Evolutionary conservation across 345 rosid species (phyloP), one percentile per base, ranked within the genome.

Genomic region (Populus deltoides): DNA sequence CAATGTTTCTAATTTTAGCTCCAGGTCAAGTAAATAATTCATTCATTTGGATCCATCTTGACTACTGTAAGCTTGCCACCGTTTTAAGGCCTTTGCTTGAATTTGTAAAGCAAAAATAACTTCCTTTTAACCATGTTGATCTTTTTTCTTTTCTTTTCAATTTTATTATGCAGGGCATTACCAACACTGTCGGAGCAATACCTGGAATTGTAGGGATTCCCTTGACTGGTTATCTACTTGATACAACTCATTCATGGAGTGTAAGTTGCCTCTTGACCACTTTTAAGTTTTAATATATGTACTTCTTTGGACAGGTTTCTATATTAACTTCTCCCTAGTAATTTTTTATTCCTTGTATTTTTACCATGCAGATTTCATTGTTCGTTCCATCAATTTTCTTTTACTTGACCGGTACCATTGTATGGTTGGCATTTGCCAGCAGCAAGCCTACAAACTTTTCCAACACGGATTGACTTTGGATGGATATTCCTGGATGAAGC

Each of bases 141-240:
- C 70, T 4, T 31, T 35, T 33, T 33, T 61, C 9, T 69, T 62
- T 49, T 24, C 72, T 70, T 38, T 61, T 12, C 29, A 68, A 75
- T 65, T 63, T 68, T 75, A 51, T 38, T 25, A 24, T 74, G 29
- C 83, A 95, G 99, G 98, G 98, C 65, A 90, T 93, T 77, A 95
- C 99, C 67, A 95, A 93, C 83, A 92, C 98, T 12, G 88, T 87
- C 9, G 99, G 99, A 68, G 99, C 99, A 4, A 84, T 93, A 51
- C 98, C 99, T 38, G 99, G 99, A 70, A 92, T 95, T 27, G 77
- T 95, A 38, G 99, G 98, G 71, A 94, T 95, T 74, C 92, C 96
- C n/a, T 87, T 95, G 70, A 93, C 99, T 12, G 97, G 99, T 71
- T 92, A 86, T 81, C 91, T 95, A 77, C 93, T 95, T 2, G 98